Evolutionary conservation across 768 basidiomycete genomes (phyloP).

Genomic region (Suillus paluster): DNA sequence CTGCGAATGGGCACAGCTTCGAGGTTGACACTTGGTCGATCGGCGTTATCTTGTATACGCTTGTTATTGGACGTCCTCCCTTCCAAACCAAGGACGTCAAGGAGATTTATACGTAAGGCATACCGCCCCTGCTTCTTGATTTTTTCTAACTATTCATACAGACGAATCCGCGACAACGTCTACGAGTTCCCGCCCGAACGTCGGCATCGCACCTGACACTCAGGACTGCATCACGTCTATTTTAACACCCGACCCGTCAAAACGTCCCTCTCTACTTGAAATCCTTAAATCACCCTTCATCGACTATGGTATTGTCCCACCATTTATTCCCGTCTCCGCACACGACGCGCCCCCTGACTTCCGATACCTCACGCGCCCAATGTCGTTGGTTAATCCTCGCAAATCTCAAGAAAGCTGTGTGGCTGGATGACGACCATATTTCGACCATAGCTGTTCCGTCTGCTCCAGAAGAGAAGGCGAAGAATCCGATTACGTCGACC

Average conservation of each 20-base stretch:
- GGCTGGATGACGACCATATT: slow-evolving; percentile 67
- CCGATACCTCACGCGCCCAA: slow-evolving; percentile 59
- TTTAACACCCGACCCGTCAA: slow-evolving; percentile 80
- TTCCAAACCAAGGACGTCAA: slow-evolving; percentile 99
- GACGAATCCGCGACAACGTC: slow-evolving; percentile 91
- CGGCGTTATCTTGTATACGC: slow-evolving; percentile 95
- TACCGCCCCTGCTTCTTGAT: not conserved
- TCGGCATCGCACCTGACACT: slow-evolving; percentile 67
- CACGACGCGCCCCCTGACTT: slow-evolving; percentile 80
- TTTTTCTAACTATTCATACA: slow-evolving; percentile 32
- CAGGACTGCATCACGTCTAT: slow-evolving; percentile 82
- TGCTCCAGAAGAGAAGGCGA: slow-evolving; percentile 27
- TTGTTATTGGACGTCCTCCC: slow-evolving; percentile 92
- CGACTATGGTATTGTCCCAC: slow-evolving; percentile 76
- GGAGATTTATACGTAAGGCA: slow-evolving; percentile 84
- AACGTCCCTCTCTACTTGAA: slow-evolving; percentile 82
- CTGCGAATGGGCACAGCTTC: slow-evolving; percentile 94
- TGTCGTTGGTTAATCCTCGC: slow-evolving; percentile 73
- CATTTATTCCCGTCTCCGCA: slow-evolving; percentile 79
- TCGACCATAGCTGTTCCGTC: slow-evolving; percentile 49
- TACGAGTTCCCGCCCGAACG: slow-evolving; percentile 90
- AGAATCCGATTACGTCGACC: slow-evolving; percentile 56
- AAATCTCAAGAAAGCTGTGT: slow-evolving; percentile 61
- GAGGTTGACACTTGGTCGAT: slow-evolving; percentile 99
- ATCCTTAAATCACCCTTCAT: slow-evolving; percentile 90